phyloP scores from a whole-genome alignment of 345 rosid genomes.

The Populus davidiana region DNA sequence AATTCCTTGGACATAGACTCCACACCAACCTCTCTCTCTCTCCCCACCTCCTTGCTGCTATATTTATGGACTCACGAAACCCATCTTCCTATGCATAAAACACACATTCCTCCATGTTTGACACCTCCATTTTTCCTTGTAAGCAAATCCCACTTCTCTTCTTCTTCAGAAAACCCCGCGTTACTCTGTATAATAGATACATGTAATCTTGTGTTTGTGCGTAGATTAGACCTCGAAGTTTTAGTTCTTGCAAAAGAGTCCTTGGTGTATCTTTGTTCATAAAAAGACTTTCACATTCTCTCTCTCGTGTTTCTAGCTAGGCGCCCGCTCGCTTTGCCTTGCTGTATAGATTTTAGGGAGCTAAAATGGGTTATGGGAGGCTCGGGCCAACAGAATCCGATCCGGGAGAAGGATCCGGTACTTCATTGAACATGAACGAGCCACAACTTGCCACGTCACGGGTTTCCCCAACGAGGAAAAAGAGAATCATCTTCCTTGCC shows the following conservation, averaged over 20 bases:
- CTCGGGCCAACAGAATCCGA: slow-evolving; percentile 24
- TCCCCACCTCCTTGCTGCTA: neutral
- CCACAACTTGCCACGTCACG: slow-evolving; percentile 7
- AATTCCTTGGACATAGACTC: slow-evolving; percentile 38
- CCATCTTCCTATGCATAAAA: slow-evolving; percentile 3
- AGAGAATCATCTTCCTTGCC: slow-evolving; percentile 46
- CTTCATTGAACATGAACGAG: neutral
- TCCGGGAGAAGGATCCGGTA: neutral
- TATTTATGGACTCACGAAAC: neutral
- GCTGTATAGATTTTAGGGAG: neutral
- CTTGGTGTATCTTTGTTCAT: neutral
- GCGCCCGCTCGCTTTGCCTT: neutral
- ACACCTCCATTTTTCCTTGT: neutral
- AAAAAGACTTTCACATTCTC: no score
- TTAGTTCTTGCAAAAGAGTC: neutral
- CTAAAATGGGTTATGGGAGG: slow-evolving; percentile 20
- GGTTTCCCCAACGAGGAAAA: slow-evolving; percentile 18
- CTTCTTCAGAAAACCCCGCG: neutral
- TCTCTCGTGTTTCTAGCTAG: neutral
- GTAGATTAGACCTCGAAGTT: neutral
- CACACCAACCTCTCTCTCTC: slow-evolving; percentile 36
- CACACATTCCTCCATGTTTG: neutral
- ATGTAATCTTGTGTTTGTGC: neutral
- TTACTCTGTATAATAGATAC: neutral
- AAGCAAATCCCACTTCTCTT: neutral